Evolutionary conservation across 1,284 basidiomycete genomes (phyloP).

Genomic region (Rhodotorula glutinis): DNA sequence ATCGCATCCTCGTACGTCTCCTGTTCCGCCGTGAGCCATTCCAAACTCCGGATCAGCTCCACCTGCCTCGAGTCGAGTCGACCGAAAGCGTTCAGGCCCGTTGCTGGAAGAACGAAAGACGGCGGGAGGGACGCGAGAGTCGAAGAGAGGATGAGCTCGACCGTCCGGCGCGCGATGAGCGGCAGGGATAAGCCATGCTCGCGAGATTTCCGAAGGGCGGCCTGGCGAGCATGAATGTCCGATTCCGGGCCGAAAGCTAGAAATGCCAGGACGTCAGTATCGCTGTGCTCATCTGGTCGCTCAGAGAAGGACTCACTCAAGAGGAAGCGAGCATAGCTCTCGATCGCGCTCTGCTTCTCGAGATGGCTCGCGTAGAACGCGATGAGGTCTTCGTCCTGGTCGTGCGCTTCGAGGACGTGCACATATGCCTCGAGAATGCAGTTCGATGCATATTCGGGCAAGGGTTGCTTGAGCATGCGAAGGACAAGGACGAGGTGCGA

Average conservation of each 20-base stretch:
- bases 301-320: constrained; percentile 52
- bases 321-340: constrained; percentile 88
- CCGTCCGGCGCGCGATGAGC: constrained; percentile 74
- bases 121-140: constrained; percentile 38
- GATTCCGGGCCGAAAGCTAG: constrained; percentile 62
- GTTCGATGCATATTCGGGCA: constrained; percentile 65
- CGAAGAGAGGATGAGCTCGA: constrained; percentile 69
- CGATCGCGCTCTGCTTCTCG: constrained; percentile 79
- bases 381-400: constrained; percentile 72
- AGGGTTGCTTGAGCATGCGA: constrained; percentile 68
- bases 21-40: constrained; percentile 77
- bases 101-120: neutral
- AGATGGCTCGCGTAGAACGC: constrained; percentile 90
- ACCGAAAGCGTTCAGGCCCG: constrained; percentile 41
- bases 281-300: too few species aligned
- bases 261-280: too few species aligned
- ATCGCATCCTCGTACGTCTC: constrained; percentile 73
- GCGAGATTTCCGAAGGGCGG: constrained; percentile 70
- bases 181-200: constrained; percentile 80
- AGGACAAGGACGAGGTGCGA: constrained; percentile 91
- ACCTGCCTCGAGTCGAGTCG: constrained; percentile 56
- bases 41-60: constrained; percentile 74
- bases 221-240: constrained; percentile 64
- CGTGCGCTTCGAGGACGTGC: constrained; percentile 70
- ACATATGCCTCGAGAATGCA: constrained; percentile 85